Percentiles rank a stretch among this genome's conserved stretches.
These are phyloP conservation scores for Epichloe bromicola DNA, from an alignment of 2,329 filamentous ascomycete genomes.

Conservation along the genomic window DNA sequence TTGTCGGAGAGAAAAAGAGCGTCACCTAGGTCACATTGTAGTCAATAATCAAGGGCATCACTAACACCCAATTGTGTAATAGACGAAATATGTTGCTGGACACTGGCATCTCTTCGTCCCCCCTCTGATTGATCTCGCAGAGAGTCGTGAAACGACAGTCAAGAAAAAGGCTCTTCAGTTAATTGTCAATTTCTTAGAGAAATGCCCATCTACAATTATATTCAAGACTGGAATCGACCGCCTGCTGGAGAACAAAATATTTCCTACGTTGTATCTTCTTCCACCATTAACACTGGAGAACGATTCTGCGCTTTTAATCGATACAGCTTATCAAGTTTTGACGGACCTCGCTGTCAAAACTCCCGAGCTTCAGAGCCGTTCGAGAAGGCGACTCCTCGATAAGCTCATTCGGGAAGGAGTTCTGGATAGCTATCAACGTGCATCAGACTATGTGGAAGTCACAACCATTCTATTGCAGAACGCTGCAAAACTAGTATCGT, in stretches of 20 bases:
- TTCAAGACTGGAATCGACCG: slow-evolving; percentile 48
- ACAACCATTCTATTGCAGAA: slow-evolving; percentile 42
- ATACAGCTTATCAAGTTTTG: slow-evolving; percentile 53
- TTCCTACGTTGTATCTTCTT: slow-evolving; percentile 62
- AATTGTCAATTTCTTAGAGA: slow-evolving; percentile 40
- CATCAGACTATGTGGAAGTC: slow-evolving; percentile 43
- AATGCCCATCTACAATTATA: slow-evolving; percentile 40
- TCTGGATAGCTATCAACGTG: slow-evolving; percentile 42
- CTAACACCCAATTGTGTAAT: background rate
- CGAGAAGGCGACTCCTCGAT: slow-evolving; percentile 33
- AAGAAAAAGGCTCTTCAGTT: slow-evolving; percentile 44
- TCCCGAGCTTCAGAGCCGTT: slow-evolving; percentile 11
- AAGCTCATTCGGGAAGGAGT: slow-evolving; percentile 43
- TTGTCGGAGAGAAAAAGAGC: background rate
- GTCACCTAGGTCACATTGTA: background rate
- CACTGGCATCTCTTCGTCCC: slow-evolving; percentile 60
- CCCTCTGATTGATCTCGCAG: slow-evolving; percentile 54
- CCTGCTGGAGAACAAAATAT: slow-evolving; percentile 56
- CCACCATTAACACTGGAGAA: slow-evolving; percentile 63
- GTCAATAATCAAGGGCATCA: background rate
- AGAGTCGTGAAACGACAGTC: slow-evolving; percentile 43
- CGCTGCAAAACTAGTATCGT: slow-evolving; percentile 34
- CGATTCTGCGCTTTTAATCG: slow-evolving; percentile 54
- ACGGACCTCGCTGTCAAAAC: slow-evolving; percentile 36
- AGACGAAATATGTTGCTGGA: slow-evolving; percentile 8